These are phyloP conservation scores for Lipomyces sp. DNA, from an alignment of 805 yeast genomes.

Conservation along the genomic window DNA sequence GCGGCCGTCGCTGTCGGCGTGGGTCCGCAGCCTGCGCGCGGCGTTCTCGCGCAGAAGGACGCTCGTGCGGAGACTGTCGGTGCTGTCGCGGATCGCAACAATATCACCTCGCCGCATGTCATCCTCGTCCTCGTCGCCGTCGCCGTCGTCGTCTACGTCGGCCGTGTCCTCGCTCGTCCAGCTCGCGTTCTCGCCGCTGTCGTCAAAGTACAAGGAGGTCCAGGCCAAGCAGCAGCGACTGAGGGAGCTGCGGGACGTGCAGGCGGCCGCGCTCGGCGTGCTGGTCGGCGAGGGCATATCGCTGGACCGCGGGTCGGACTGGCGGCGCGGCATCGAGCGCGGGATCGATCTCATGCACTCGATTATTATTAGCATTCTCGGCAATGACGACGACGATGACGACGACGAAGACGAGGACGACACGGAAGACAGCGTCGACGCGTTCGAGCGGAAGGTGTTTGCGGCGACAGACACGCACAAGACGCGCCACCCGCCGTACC, in stretches of 20 bases:
- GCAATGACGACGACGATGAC: not conserved
- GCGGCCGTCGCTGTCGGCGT: constrained; percentile 44
- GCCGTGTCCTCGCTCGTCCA: constrained; percentile 1
- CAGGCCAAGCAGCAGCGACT: constrained; percentile 21
- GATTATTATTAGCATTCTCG: constrained; percentile 10
- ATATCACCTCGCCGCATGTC: constrained; percentile 59
- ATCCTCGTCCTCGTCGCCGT: constrained; percentile 73
- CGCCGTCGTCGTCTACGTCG: constrained; percentile 59
- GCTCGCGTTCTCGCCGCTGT: constrained; percentile 26
- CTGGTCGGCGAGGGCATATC: constrained; percentile 26
- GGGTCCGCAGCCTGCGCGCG: no score
- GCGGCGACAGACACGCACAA: not conserved
- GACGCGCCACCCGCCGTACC: constrained; percentile 10
- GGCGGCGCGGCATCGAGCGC: constrained; percentile 26
- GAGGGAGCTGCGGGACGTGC: constrained; percentile 25
- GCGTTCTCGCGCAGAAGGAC: no score
- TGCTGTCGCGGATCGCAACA: no score
- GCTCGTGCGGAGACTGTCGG: no score
- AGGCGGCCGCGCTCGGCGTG: constrained; percentile 29
- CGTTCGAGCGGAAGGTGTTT: constrained; percentile 12
- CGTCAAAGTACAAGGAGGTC: constrained; percentile 24
- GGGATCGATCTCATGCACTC: constrained; percentile 21
- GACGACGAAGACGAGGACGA: constrained; percentile 1
- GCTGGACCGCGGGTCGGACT: constrained; percentile 14
- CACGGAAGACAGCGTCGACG: not conserved